These are phyloP conservation scores for Fusarium multiceps DNA, from an alignment of 2,329 filamentous ascomycete genomes.

Conservation along the genomic window DNA sequence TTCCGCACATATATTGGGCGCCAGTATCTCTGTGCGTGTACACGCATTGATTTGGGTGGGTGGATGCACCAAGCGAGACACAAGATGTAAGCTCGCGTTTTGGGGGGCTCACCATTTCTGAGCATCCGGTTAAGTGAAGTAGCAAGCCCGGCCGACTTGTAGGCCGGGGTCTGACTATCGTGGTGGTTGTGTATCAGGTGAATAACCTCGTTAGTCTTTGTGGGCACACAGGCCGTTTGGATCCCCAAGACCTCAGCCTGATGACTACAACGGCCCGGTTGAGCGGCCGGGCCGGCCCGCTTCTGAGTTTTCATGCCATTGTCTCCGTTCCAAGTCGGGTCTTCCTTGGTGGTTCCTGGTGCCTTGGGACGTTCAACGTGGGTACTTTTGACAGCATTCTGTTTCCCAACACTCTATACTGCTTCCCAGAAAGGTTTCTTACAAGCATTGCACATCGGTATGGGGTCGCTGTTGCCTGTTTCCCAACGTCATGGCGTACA, in stretches of 20 bases:
- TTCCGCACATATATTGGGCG: slow-evolving; percentile 35
- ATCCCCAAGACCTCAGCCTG: slow-evolving; percentile 17
- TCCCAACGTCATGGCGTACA: background rate
- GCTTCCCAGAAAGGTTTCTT: background rate
- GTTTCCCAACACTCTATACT: background rate
- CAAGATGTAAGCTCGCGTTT: slow-evolving; percentile 28
- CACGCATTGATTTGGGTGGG: slow-evolving; percentile 31
- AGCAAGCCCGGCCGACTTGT: slow-evolving; percentile 29
- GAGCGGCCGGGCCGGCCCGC: slow-evolving; percentile 44
- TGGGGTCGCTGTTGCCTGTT: background rate
- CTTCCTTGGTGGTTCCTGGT: slow-evolving; percentile 2
- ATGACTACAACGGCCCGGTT: slow-evolving; percentile 43
- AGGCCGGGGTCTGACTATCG: slow-evolving; percentile 30
- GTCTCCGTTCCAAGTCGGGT: slow-evolving; percentile 3
- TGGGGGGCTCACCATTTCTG: slow-evolving; percentile 31
- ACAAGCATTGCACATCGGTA: background rate
- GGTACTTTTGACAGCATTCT: slow-evolving; percentile 1
- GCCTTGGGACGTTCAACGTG: slow-evolving; percentile 3
- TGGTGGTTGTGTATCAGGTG: slow-evolving; percentile 23
- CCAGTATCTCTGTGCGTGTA: slow-evolving; percentile 20
- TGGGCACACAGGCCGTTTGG: slow-evolving; percentile 27
- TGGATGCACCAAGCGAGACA: slow-evolving; percentile 35
- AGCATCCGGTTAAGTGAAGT: slow-evolving; percentile 25
- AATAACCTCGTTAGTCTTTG: slow-evolving; percentile 6
- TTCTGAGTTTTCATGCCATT: slow-evolving; percentile 32